These are phyloP conservation scores for Noccaea caerulescens DNA, from an alignment of 345 rosid species.

Conservation along the genomic window DNA sequence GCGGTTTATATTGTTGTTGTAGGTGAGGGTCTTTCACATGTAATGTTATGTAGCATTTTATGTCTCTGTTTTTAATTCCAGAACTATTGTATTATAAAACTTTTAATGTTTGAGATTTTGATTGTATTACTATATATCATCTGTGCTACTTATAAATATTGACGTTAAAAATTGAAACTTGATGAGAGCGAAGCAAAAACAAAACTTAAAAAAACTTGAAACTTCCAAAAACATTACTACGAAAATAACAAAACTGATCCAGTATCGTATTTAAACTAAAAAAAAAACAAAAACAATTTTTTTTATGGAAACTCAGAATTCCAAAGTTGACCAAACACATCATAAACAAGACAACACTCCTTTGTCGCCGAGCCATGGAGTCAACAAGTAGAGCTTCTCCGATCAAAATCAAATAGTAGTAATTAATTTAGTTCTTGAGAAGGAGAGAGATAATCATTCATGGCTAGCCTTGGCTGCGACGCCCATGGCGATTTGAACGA, in stretches of 20 bases:
- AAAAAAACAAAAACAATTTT: too few species aligned
- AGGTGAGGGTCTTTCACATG: slow-evolving; percentile 8
- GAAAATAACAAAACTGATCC: not conserved
- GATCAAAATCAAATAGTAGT: not conserved
- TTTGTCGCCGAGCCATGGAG: slow-evolving; percentile 2
- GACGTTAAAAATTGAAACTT: not conserved
- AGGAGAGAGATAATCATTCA: not conserved
- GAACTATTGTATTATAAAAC: not conserved
- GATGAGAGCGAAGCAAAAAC: not conserved
- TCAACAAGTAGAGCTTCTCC: slow-evolving; percentile 7
- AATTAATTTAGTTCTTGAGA: not conserved
- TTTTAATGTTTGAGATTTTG: not conserved
- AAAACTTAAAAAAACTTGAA: not conserved
- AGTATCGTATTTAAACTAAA: not conserved
- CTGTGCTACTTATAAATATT: too few species aligned
- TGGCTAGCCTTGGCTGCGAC: slow-evolving; percentile 69
- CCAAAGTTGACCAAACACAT: slow-evolving; percentile 5
- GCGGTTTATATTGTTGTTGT: slow-evolving; percentile 35
- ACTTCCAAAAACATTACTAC: too few species aligned
- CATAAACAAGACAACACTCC: not conserved
- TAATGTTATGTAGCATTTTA: slow-evolving; percentile 30
- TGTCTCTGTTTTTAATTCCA: slow-evolving; percentile 4
- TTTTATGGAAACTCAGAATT: not conserved
- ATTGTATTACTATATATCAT: not conserved
- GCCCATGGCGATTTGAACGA: slow-evolving; percentile 64